Percentiles rank a stretch among this genome's conserved stretches.
Conservation (phyloP, 2,329 filamentous ascomycete species). For the Pyrenophora seminiperda region DNA sequence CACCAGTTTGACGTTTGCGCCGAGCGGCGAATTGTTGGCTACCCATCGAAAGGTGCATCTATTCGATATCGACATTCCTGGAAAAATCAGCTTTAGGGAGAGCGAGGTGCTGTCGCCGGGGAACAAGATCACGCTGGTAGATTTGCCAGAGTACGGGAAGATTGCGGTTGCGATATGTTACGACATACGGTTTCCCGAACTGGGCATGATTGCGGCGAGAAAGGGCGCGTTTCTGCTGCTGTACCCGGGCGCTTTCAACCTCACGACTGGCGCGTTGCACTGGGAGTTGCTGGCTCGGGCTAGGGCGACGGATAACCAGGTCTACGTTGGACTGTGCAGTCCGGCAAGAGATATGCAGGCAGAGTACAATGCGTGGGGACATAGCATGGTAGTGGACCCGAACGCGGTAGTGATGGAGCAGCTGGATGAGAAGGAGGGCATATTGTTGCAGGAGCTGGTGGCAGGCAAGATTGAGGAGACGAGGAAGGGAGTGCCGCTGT, state of each 20-base stretch:
- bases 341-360: slow-evolving; percentile 80
- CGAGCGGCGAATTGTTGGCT: slow-evolving; percentile 77
- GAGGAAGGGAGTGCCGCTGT: slow-evolving; percentile 77
- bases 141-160: slow-evolving; percentile 85
- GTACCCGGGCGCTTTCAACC: slow-evolving; percentile 97
- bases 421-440: slow-evolving; percentile 77
- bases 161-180: slow-evolving; percentile 95
- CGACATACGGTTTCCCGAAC: slow-evolving; percentile 93
- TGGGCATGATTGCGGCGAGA: slow-evolving; percentile 85
- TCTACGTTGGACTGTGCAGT: slow-evolving; percentile 91
- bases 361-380: slow-evolving; percentile 87
- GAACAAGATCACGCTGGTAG: slow-evolving; percentile 81
- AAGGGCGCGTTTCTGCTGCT: slow-evolving; percentile 85
- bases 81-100: slow-evolving; percentile 89
- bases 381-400: slow-evolving; percentile 86
- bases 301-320: slow-evolving; percentile 89
- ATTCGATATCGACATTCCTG: slow-evolving; percentile 97
- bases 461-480: slow-evolving; percentile 50
- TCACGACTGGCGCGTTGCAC: slow-evolving; percentile 88
- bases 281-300: slow-evolving; percentile 85
- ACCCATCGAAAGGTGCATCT: slow-evolving; percentile 93
- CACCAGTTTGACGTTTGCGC: slow-evolving; percentile 82
- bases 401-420: slow-evolving; percentile 81
- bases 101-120: slow-evolving; percentile 87
- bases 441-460: slow-evolving; percentile 66